Percentiles rank a stretch among this genome's conserved stretches.
phyloP scores from a whole-genome alignment of 352 stramenopile species.

The Pythium monospermum region DNA sequence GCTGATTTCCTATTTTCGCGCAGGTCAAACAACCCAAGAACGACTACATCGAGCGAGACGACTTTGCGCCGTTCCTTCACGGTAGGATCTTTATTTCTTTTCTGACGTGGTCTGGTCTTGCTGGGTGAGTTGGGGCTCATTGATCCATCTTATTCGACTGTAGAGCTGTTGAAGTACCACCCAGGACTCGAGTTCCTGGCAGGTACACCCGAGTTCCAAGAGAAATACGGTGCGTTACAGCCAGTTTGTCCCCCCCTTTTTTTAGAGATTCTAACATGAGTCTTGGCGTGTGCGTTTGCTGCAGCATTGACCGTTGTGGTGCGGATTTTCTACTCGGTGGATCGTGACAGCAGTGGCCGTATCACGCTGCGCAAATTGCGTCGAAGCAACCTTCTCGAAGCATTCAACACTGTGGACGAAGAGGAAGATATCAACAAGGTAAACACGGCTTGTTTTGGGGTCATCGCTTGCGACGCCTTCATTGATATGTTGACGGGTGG shows the following conservation, averaged over 20 bases:
- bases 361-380: constrained; percentile 95
- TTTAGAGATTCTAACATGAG: neutral
- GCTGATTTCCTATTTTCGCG: neutral
- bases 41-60: constrained; percentile 90
- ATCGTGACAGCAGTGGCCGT: constrained; percentile 91
- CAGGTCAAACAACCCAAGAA: constrained; percentile 91
- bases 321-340: constrained; percentile 93
- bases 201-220: constrained; percentile 98
- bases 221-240: constrained; percentile 95
- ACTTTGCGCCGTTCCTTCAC: constrained; percentile 97
- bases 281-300: neutral
- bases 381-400: constrained; percentile 91
- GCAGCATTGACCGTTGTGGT: constrained; percentile 94
- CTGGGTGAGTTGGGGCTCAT: neutral
- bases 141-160: neutral
- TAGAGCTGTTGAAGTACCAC: constrained; percentile 86
- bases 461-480: no score
- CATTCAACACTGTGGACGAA: constrained; percentile 96
- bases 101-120: neutral
- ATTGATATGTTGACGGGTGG: no score
- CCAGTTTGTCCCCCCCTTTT: no score
- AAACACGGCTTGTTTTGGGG: no score
- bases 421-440: constrained; percentile 99
- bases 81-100: constrained; percentile 28
- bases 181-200: constrained; percentile 95